A percentile compares a stretch with the other conserved stretches of the same genome.
Evolutionary conservation across 441 rosid genomes (phyloP).

Genomic region (Bocquillonia castaneifolia): DNA sequence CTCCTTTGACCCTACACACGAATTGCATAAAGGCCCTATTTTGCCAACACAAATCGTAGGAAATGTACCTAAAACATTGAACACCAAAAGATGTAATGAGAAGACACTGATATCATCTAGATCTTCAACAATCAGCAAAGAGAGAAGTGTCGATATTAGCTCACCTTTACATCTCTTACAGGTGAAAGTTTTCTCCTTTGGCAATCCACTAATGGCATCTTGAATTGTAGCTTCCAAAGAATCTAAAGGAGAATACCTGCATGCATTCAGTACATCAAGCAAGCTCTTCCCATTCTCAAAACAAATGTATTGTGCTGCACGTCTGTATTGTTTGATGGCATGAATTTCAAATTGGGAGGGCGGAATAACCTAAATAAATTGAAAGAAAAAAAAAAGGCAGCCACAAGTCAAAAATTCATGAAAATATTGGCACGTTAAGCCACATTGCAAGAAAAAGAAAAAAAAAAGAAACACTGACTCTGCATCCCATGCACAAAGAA

Average conservation of each 20-base stretch:
- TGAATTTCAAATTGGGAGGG: conserved; percentile 98
- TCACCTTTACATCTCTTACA: conserved; percentile 91
- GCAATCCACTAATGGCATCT: conserved; percentile 56
- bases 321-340: conserved; percentile 85
- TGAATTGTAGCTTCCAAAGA: conserved; percentile 66
- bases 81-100: conserved; percentile 23
- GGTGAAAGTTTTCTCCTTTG: conserved; percentile 64
- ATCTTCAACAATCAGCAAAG: conserved; percentile 1
- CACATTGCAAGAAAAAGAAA: conserved; percentile 17
- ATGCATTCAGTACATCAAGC: conserved; percentile 80
- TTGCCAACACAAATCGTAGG: conserved; percentile 61
- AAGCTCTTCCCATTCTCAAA: conserved; percentile 97
- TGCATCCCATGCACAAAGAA: conserved; percentile 69
- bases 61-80: conserved; percentile 48
- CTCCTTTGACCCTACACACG: conserved; percentile 56
- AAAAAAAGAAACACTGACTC: conserved; percentile 47
- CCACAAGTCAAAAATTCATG: conserved; percentile 19
- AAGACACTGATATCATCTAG: conserved; percentile 17
- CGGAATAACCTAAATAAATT: conserved; percentile 68
- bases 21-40: conserved; percentile 69
- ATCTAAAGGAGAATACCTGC: conserved; percentile 72
- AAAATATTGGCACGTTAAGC: conserved; percentile 23
- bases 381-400: conserved; percentile 8
- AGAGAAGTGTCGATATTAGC: conserved; percentile 12
- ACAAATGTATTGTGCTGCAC: conserved; percentile 93